Conservation (phyloP, 1,139 yeast species). For the Zygosaccharomyces pseudobailii region DNA sequence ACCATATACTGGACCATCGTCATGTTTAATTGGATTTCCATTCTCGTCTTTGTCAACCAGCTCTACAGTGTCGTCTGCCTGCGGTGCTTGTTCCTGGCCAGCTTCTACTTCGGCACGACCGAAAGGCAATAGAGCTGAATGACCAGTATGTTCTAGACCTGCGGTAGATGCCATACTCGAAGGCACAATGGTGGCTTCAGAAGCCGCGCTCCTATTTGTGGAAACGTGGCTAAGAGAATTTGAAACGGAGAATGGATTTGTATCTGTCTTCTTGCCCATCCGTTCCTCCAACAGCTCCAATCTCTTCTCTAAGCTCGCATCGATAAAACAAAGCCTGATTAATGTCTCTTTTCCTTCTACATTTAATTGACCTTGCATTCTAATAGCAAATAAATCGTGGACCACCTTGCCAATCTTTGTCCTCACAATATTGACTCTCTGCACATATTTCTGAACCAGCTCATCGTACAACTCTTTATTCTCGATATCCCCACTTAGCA, state of each 20-base stretch:
- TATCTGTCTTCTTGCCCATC: conserved; percentile 4
- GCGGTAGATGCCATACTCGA: conserved; percentile 21
- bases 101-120: conserved; percentile 28
- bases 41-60: conserved; percentile 15
- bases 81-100: conserved; percentile 17
- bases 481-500: conserved; percentile 30
- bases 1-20: conserved; percentile 19
- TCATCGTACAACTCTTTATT: conserved; percentile 27
- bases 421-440: conserved; percentile 43
- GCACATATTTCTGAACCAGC: conserved; percentile 39
- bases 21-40: conserved; percentile 5
- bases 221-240: not conserved
- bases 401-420: conserved; percentile 49
- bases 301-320: conserved; percentile 66
- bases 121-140: conserved; percentile 36
- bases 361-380: conserved; percentile 49
- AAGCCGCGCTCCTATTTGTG: not conserved
- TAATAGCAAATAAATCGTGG: conserved; percentile 52
- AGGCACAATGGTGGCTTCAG: conserved; percentile 6
- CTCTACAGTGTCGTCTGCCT: conserved; percentile 30
- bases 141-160: conserved; percentile 30
- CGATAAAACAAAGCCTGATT: conserved; percentile 61
- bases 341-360: conserved; percentile 71
- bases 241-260: not conserved
- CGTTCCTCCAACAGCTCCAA: conserved; percentile 46